Percentiles rank a stretch among this genome's conserved stretches.
Evolutionary conservation across 2,329 filamentous ascomycete species (phyloP).

Genomic region (Talaromyces sp.): DNA sequence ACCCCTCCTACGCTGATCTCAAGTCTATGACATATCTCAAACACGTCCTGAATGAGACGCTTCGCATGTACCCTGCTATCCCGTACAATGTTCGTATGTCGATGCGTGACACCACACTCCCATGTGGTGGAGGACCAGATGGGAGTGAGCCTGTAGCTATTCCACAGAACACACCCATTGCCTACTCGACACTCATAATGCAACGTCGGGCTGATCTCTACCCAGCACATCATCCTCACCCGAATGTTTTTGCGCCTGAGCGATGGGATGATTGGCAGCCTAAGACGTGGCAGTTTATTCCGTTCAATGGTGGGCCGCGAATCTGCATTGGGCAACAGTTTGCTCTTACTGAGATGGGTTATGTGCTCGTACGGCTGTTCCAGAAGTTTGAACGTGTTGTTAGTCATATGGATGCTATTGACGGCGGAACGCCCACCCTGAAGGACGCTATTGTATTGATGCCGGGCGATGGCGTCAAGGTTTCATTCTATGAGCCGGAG

Average conservation of each 20-base stretch:
- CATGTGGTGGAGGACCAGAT: not conserved
- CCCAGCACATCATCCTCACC: not conserved
- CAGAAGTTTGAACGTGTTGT: conserved; percentile 21
- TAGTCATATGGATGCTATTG: too few relatives aligned
- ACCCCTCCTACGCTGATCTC: not conserved
- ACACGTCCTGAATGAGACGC: not conserved
- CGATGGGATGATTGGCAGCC: conserved; percentile 21
- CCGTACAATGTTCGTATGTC: conserved; percentile 30
- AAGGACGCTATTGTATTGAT: too few relatives aligned
- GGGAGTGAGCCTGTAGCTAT: not conserved
- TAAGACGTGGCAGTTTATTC: not conserved
- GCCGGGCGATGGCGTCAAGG: too few relatives aligned
- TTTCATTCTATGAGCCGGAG: too few relatives aligned
- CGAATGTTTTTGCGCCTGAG: not conserved
- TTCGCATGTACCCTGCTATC: conserved; percentile 23
- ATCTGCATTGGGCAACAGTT: conserved; percentile 29
- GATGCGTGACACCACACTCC: conserved; percentile 1
- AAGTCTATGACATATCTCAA: not conserved
- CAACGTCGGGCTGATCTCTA: not conserved
- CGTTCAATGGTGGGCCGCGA: not conserved
- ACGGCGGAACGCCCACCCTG: too few relatives aligned
- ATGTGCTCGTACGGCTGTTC: conserved; percentile 25
- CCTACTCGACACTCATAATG: not conserved
- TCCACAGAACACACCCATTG: not conserved
- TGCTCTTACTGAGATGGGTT: conserved; percentile 26